phyloP scores from a whole-genome alignment of 2,329 filamentous ascomycete species.

The Tolypocladium nubicola region DNA sequence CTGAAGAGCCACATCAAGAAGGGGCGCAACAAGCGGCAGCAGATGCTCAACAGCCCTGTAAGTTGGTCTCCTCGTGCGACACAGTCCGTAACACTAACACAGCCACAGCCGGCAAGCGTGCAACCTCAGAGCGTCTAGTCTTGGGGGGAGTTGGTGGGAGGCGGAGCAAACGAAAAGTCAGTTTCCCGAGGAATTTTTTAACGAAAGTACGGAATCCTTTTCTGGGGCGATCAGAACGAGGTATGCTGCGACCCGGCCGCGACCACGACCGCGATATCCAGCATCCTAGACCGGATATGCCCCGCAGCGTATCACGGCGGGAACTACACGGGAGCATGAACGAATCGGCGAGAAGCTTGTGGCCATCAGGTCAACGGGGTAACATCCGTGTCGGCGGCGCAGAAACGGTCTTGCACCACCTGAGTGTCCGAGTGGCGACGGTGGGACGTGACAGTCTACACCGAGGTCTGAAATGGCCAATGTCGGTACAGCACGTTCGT shows the following conservation, averaged over 20 bases:
- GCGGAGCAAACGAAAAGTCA: not conserved
- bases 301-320: not conserved
- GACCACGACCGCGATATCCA: not conserved
- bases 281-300: not conserved
- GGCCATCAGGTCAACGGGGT: slow-evolving; percentile 16
- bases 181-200: not conserved
- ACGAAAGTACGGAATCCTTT: slow-evolving; percentile 1
- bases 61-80: slow-evolving; percentile 27
- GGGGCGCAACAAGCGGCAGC: slow-evolving; percentile 85
- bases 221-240: not conserved
- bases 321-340: not conserved
- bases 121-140: slow-evolving; percentile 44
- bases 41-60: slow-evolving; percentile 93
- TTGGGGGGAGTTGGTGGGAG: not conserved
- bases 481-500: slow-evolving; percentile 7
- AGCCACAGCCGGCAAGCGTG: slow-evolving; percentile 38
- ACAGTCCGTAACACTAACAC: not conserved
- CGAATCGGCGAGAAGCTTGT: slow-evolving; percentile 4
- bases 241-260: not conserved
- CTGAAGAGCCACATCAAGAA: slow-evolving; percentile 99
- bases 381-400: slow-evolving; percentile 14
- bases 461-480: slow-evolving; percentile 16
- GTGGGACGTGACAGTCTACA: slow-evolving; percentile 16
- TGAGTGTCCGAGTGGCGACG: not conserved
- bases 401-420: not conserved